phyloP scores from a whole-genome alignment of 2,329 filamentous ascomycete species.

The Cladophialophora immunda region DNA sequence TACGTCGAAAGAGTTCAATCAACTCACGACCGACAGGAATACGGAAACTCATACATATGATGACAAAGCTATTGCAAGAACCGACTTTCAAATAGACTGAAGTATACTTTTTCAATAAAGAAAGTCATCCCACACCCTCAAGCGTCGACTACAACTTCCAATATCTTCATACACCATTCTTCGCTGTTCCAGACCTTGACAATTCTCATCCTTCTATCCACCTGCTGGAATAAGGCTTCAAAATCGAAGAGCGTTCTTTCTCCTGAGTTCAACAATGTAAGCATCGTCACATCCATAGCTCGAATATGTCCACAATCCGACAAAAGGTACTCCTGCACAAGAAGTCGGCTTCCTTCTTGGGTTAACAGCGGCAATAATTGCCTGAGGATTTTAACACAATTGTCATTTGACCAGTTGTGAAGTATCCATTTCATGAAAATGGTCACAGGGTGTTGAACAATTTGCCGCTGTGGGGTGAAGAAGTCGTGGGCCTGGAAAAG shows the following conservation, averaged over 20 bases:
- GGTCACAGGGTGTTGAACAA: background rate
- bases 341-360: conserved; percentile 2
- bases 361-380: background rate
- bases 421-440: conserved; percentile 9
- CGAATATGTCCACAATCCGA: background rate
- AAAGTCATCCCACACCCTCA: background rate
- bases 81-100: background rate
- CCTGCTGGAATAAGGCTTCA: background rate
- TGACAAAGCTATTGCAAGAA: background rate
- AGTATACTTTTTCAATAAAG: background rate
- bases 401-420: background rate
- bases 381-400: background rate
- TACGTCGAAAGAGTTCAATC: too few relatives aligned
- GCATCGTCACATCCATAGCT: conserved; percentile 5
- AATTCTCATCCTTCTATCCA: conserved; percentile 2
- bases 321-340: background rate
- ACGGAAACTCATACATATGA: background rate
- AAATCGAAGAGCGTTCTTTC: background rate
- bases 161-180: background rate
- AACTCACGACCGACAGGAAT: too few relatives aligned
- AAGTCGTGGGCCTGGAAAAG: conserved; percentile 44
- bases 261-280: conserved; percentile 1
- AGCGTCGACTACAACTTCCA: background rate
- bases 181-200: conserved; percentile 4
- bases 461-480: conserved; percentile 43